Evolutionary conservation across 345 rosid genomes (phyloP).

Genomic region (Nasturtium officinale): DNA sequence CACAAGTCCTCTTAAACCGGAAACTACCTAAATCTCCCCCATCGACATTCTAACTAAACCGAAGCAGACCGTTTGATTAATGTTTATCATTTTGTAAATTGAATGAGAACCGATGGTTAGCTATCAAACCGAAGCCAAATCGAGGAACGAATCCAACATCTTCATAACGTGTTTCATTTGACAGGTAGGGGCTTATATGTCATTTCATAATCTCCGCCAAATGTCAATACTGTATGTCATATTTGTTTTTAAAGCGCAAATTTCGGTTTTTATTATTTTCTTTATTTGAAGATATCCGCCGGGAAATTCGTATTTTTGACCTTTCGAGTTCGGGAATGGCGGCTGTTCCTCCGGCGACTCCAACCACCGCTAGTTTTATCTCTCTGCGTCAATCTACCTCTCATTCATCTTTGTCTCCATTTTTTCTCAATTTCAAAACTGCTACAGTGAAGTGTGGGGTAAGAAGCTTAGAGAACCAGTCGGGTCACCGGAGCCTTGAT

Average conservation of each 20-base stretch:
- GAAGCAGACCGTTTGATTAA: background rate
- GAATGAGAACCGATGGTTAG: background rate
- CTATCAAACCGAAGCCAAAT: conserved; percentile 15
- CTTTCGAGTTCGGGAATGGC: conserved; percentile 42
- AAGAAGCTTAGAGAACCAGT: conserved; percentile 60
- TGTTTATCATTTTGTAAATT: background rate
- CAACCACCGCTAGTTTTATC: conserved; percentile 24
- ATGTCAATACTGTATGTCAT: conserved; percentile 10
- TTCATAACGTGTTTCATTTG: conserved; percentile 33
- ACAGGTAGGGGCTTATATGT: conserved; percentile 37
- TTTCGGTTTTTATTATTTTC: background rate
- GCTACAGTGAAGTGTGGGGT: conserved; percentile 46
- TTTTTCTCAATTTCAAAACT: conserved; percentile 34
- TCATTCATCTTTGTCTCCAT: conserved; percentile 30
- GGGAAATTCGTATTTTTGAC: conserved; percentile 26
- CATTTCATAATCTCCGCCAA: background rate
- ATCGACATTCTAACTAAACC: conserved; percentile 16
- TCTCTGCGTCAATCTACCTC: conserved; percentile 10
- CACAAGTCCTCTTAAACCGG: conserved; percentile 17
- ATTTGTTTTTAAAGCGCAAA: background rate
- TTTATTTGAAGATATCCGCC: conserved; percentile 26
- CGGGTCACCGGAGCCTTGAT: conserved; percentile 52
- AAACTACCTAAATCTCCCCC: background rate
- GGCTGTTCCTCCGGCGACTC: conserved; percentile 43
- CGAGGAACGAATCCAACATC: background rate